A percentile compares a stretch with the other conserved stretches of the same genome.
Conservation (phyloP, 2,329 filamentous ascomycete species). For the Calonectria pseudoreteaudii region DNA sequence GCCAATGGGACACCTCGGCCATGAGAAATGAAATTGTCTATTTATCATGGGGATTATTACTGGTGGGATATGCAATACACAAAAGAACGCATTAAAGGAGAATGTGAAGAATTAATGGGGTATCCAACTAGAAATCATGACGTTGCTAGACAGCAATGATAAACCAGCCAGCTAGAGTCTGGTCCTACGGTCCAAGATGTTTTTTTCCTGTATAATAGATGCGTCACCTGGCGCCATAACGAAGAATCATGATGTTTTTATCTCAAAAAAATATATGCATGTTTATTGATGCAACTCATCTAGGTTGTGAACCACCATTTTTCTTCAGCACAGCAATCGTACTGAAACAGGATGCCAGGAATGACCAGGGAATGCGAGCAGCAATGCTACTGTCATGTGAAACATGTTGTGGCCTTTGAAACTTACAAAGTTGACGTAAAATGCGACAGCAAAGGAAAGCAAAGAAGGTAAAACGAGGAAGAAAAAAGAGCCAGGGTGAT, state of each 20-base stretch:
- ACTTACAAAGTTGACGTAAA: no score
- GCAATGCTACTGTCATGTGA: not conserved
- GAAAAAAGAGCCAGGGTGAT: not conserved
- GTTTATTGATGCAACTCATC: not conserved
- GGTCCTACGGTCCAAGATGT: not conserved
- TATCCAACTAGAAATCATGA: not conserved
- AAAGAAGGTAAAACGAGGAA: not conserved
- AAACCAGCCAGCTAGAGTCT: not conserved
- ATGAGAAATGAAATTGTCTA: conserved; percentile 12
- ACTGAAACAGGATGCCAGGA: not conserved
- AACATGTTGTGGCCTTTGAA: no score
- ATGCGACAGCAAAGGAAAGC: not conserved
- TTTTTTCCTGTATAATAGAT: conserved; percentile 8
- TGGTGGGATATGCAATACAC: not conserved
- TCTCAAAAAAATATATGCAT: conserved; percentile 6
- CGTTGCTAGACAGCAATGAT: not conserved
- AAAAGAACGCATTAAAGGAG: not conserved
- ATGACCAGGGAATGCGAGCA: not conserved
- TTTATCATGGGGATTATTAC: not conserved
- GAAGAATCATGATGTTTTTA: not conserved
- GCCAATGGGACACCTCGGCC: conserved; percentile 69
- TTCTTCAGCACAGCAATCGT: not conserved
- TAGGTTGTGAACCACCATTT: not conserved
- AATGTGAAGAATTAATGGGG: not conserved
- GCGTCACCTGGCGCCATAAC: not conserved